Evolutionary conservation across 2,329 filamentous ascomycete species (phyloP), one percentile per base, ranked within the genome.

Genomic region (Fusarium begoniae): DNA sequence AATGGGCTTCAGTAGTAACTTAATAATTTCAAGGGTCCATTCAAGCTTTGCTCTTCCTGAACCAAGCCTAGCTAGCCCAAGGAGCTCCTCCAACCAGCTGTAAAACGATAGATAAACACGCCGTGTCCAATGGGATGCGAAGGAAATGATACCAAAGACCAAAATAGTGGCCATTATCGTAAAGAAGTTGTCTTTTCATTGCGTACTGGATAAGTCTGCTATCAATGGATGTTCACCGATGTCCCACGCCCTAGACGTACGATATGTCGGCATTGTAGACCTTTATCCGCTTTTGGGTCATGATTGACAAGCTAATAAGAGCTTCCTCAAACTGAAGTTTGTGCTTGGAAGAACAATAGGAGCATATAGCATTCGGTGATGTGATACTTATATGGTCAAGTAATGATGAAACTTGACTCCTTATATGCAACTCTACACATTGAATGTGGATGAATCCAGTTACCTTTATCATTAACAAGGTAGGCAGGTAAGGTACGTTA

Each of bases 1-100:
- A 32, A 35, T 64, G 58, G 43, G 28, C 63, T 62, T 48, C 35
- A 37, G 54, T 26, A n/a, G 56, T 40, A 65, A 43, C 44, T 13
- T 32, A 32, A 10, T 70, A 70, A 61, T 69, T 50, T 66, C 73
- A 73, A 63, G 70, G 70, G 70, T 71, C 61, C 57, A 67, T 68
- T 38, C 30, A 71, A 57, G 61, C 53, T 63, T 64, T 63, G 5
- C n/a, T 64, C 50, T 55, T 66, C n/a, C 22, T 32, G 28, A 40
- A 35, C 41, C 30, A 28, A 63, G 48, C 41, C 61, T 53, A 54
- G 14, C 51, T 22, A 28, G n/a, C 24, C 51, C 35, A 66, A 44
- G 56, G 38, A 35, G 17, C 38, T 50, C 40, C 26, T 41, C 35
- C 22, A 45, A 9, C 18, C 26, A 40, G 15, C 53, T 26, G 32